Conservation (phyloP, 2,329 filamentous ascomycete species). For the Nemania bipapillata region DNA sequence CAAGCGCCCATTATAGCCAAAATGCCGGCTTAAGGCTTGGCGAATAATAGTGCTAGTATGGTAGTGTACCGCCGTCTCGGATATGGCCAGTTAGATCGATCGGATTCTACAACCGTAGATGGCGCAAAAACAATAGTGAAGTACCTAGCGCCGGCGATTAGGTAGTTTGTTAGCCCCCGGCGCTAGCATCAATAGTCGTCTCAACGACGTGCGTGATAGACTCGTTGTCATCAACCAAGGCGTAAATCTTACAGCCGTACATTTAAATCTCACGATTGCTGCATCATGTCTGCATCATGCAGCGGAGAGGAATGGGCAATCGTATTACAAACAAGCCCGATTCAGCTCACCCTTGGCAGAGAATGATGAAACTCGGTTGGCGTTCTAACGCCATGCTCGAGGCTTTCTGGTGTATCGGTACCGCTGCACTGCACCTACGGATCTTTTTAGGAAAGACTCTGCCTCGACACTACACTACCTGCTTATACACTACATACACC, state of each 20-base stretch:
- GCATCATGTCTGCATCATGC: conserved; percentile 14
- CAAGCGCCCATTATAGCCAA: conserved; percentile 10
- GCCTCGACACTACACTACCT: conserved; percentile 7
- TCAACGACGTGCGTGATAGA: conserved; percentile 1
- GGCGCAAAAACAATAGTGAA: conserved; percentile 1
- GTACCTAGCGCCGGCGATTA: background rate
- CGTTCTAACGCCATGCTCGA: conserved; percentile 16
- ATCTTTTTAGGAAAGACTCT: background rate
- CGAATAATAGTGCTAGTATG: background rate
- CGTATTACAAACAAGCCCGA: background rate
- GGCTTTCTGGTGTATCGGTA: background rate
- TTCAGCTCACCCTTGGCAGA: conserved; percentile 28
- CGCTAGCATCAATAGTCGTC: conserved; percentile 4
- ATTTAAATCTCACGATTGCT: conserved; percentile 14
- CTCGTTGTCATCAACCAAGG: background rate
- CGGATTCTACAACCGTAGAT: background rate
- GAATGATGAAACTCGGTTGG: conserved; percentile 15
- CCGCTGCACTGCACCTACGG: background rate
- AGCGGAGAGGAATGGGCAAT: conserved; percentile 3
- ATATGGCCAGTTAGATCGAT: conserved; percentile 5
- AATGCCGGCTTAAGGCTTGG: conserved; percentile 15
- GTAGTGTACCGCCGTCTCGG: conserved; percentile 19
- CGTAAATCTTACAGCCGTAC: no score
- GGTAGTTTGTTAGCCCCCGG: background rate
- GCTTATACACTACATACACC: no score